Base-by-base conservation (phyloP, 805 yeast genomes). In the Saccharomyces mikatae region DNA sequence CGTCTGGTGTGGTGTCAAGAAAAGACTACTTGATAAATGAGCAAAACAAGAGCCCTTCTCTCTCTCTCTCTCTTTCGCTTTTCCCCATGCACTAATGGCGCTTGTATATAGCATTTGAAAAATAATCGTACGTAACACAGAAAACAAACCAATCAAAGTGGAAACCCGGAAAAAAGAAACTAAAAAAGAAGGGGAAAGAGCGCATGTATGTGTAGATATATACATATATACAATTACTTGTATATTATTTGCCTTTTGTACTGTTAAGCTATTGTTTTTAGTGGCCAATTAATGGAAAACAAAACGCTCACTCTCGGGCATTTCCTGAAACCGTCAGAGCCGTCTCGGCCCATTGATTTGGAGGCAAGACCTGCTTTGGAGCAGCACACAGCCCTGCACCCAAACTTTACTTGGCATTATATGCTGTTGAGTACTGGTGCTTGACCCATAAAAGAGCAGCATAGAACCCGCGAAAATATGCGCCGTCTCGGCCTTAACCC, bases 1-100 rank as follows among this genome's bases (percentile, higher is more conserved):
- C 59, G 83, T 82, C 41, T 92, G 99, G 99, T 85, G 96, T 76
- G 92, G 86, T 50, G 67, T 86, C 65, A 92, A 92, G 75, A 62
- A 68, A 32, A 41, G 60, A 30, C 46, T 67, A 13, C 53, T 63
- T 30, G 59, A 59, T 50, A 61, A 55, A 50, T 31, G 26, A 36
- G 41, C 24, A 44, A 17, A n/a, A 31, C 26, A 31, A 48, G 31
- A 22, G 41, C 24, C 48, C 11, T 41, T 41, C 36, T 50, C 21
- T 44, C 52, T 47, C 27, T 27, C 27, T 47, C 26, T 47, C 49
- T 30, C 36, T 28, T 28, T 28, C 10, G 28, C 24, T 41, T 29
- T 17, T n/a, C 49, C n/a, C 32, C 21, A 24, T 11, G 17, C 48
- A 50, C 52, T 32, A 41, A 6, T 30, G 48, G 28, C 32, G 29